Evolutionary conservation across 495 filamentous ascomycete species (phyloP).

Genomic region (Glonium stellatum): DNA sequence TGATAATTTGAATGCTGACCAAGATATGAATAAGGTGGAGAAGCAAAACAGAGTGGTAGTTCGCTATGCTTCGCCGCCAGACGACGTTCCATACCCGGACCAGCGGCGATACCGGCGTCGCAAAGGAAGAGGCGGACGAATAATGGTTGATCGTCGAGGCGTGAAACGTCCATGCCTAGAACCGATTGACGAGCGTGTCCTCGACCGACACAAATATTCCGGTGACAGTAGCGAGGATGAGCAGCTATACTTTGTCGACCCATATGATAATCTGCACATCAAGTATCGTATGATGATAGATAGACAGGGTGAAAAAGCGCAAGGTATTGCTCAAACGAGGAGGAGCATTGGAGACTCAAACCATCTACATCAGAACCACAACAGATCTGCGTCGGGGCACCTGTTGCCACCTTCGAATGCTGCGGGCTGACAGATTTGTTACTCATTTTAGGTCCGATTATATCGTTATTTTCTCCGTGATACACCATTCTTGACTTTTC

Average conservation of each 20-base stretch:
- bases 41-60: slow-evolving; percentile 4
- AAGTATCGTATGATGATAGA: slow-evolving; percentile 30
- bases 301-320: slow-evolving; percentile 17
- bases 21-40: slow-evolving; percentile 7
- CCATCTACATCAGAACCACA: slow-evolving; percentile 18
- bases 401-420: slow-evolving; percentile 19
- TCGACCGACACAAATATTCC: slow-evolving; percentile 21
- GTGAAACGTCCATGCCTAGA: slow-evolving; percentile 12
- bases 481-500: not conserved
- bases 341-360: slow-evolving; percentile 13
- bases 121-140: slow-evolving; percentile 26
- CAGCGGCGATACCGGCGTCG: slow-evolving; percentile 24
- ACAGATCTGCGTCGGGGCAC: slow-evolving; percentile 24
- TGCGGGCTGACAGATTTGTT: slow-evolving; percentile 1
- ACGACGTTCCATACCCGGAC: slow-evolving; percentile 17
- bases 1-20: slow-evolving; percentile 24
- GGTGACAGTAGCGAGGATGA: slow-evolving; percentile 29
- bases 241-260: slow-evolving; percentile 21
- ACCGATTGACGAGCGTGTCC: slow-evolving; percentile 17
- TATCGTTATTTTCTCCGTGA: not conserved
- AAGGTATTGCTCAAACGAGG: slow-evolving; percentile 11
- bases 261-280: slow-evolving; percentile 23
- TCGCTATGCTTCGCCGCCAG: slow-evolving; percentile 23
- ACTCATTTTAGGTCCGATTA: not conserved
- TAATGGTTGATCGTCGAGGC: slow-evolving; percentile 30